Evolutionary conservation across 257 asterid species (phyloP).

Genomic region (Scutellaria minor): DNA sequence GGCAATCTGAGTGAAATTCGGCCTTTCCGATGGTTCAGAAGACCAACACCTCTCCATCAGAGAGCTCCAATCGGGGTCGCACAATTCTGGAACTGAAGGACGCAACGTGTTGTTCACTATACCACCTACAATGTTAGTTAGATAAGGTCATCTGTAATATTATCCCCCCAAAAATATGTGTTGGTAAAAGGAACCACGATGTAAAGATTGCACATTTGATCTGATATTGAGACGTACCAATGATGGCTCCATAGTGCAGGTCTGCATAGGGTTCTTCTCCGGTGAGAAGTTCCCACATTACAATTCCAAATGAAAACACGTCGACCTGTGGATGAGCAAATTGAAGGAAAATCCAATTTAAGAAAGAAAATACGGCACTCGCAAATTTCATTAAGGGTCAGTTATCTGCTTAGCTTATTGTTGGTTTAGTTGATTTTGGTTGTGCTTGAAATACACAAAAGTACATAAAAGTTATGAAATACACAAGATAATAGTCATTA

Average conservation of each 20-base stretch:
- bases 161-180: background rate
- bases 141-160: background rate
- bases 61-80: constrained; percentile 76
- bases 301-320: constrained; percentile 93
- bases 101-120: constrained; percentile 95
- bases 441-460: too few species aligned
- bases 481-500: too few species aligned
- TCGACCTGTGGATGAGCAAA: constrained; percentile 64
- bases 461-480: too few species aligned
- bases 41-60: constrained; percentile 99
- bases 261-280: constrained; percentile 97
- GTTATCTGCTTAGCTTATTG: too few species aligned
- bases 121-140: constrained; percentile 59
- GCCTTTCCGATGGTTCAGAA: constrained; percentile 88
- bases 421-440: too few species aligned
- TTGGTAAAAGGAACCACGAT: background rate
- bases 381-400: background rate
- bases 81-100: constrained; percentile 79
- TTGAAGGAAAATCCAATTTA: constrained; percentile 1
- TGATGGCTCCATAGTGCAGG: constrained; percentile 94
- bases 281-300: constrained; percentile 98
- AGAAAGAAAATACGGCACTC: constrained; percentile 13
- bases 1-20: constrained; percentile 78
- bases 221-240: constrained; percentile 53
- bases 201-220: background rate